Evolutionary conservation across 78 protist genomes (phyloP), one percentile per base, ranked within the genome.

Genomic region (Diacronema lutheri): DNA sequence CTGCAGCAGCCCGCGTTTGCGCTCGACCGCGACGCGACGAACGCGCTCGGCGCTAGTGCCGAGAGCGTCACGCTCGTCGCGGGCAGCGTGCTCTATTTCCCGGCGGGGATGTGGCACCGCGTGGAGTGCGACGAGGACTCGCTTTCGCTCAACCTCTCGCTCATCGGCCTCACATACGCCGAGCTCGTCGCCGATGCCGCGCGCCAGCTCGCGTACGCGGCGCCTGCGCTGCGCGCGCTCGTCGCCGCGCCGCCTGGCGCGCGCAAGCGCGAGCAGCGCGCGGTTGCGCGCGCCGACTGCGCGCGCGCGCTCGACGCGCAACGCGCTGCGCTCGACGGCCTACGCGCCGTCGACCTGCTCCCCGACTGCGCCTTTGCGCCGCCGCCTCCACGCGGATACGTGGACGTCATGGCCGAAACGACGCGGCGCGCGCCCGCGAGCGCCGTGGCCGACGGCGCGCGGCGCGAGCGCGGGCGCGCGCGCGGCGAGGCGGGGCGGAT

Each of bases 61-160:
- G 62, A 62, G 77, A 9, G 14, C 66, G 88, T 84, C 68, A 9
- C 33, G 12, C 41, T 84, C 9, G 13, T 4, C 29, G 71, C 88
- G 20, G 88, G 88, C 62, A 58, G 74, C 14, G 25, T 84, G 31
- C 25, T 84, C 40, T 84, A 84, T 55, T 4, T 84, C 26, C 88
- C 88, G 16, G 72, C 83, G 16, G 88, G 88, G 25, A 37, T 50
- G 88, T 84, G 88, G 88, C 88, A 84, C 79, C 57, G 31, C 26
- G 88, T 84, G 9, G 82, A 84, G 69, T 73, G 83, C 81, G 41
- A 21, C 29, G 88, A 84, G 37, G 83, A 84, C 76, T 61, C 77
- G 31, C 11, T 84, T 58, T 84, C 88, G 64, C 9, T 84, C 88
- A 84, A 84, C 46, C 12, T 84, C 37, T 44, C 68, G 57, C 6